Evolutionary conservation across 352 stramenopile genomes (phyloP), one percentile per base, ranked within the genome.

Genomic region (Blastocystis hominis): DNA sequence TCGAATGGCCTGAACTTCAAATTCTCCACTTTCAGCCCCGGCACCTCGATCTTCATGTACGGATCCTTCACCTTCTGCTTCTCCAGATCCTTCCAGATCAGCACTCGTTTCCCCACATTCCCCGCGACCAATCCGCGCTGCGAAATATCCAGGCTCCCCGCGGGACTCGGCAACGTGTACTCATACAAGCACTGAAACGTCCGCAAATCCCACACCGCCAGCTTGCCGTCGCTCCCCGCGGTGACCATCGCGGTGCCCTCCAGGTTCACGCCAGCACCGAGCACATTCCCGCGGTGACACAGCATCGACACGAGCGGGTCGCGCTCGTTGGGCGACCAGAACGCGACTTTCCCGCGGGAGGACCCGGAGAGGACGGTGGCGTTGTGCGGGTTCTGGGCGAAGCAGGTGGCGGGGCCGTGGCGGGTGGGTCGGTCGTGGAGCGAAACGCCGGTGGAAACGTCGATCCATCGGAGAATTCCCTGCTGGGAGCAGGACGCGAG

Each of bases 161-260:
- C 55, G 17, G 46, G 42, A 36, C 44, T 38, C 34, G 62, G 62
- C 66, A 78, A 91, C 89, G 94, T 96, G 90, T 98, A 98, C 36
- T 93, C 92, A 89, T 98, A 96, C 34, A 97, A 89, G 88, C 96
- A 91, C 89, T 97, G 93, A 90, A 97, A 98, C 84, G 94, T 98
- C 66, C 96, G 92, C 86, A 98, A 75, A 90, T 99, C 96, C 91
- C 97, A 99, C 36, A 99, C 92, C 90, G 97, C 97, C 53, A 98
- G 90, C 89, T 96, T 95, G 54, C 92, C 91, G 90, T 98, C 95
- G 0, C 93, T 93, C 63, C 94, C 95, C 68, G 94, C 93, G 0
- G 96, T 98, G 9, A 96, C 95, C 90, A 99, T 96, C 90, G 98
- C 97, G 56, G 95, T 94, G 79, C 96, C 96, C 72, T 92, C 93